Conservation (phyloP, 805 yeast genomes). For the Sugiyamaella valdiviana region DNA sequence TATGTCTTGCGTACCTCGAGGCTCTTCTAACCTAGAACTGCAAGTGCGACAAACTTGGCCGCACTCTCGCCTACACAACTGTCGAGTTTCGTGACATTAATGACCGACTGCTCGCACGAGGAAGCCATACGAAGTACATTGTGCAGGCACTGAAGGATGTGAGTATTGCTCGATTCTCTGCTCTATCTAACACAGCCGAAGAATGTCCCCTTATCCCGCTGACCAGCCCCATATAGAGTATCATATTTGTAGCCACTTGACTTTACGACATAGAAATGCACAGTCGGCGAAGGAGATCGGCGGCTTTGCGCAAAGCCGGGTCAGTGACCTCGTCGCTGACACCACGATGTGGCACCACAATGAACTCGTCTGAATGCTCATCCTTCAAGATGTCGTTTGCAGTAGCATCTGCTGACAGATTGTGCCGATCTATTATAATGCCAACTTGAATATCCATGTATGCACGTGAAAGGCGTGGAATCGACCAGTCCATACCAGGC, state of each 20-base stretch:
- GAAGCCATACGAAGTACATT: constrained; percentile 39
- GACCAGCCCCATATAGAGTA: not conserved
- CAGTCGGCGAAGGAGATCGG: not conserved
- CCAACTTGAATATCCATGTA: not conserved
- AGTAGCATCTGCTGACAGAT: not conserved
- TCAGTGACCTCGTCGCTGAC: not conserved
- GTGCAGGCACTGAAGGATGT: constrained; percentile 34
- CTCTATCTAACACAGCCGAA: constrained; percentile 1
- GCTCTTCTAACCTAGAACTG: constrained; percentile 15
- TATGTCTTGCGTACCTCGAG: constrained; percentile 3
- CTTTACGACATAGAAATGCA: not conserved
- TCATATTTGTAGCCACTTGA: not conserved
- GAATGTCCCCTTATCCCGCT: no score
- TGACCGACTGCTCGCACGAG: constrained; percentile 34
- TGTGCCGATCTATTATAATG: not conserved
- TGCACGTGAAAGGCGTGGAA: not conserved
- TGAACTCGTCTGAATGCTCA: not conserved
- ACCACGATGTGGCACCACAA: not conserved
- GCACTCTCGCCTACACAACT: constrained; percentile 37
- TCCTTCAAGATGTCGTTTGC: not conserved
- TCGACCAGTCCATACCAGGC: not conserved
- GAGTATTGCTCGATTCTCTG: constrained; percentile 14
- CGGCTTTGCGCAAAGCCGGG: not conserved
- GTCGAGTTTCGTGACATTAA: constrained; percentile 30
- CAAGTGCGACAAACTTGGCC: constrained; percentile 33